phyloP scores from a whole-genome alignment of 1,139 yeast species.

The Hemisphaericaspora xylanilytica region DNA sequence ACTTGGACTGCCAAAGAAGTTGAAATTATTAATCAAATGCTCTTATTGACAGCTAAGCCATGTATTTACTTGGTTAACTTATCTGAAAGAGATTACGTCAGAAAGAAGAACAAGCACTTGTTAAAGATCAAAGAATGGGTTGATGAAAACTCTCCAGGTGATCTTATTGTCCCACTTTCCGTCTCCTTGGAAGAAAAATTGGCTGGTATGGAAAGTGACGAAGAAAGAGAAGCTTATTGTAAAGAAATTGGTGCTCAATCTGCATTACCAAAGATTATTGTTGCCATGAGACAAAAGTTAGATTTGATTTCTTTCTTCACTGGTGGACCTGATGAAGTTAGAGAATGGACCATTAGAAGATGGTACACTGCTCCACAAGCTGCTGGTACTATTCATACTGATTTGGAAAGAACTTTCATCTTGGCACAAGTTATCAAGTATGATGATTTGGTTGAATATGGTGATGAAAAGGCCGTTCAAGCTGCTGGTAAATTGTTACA shows the following conservation, averaged over 20 bases:
- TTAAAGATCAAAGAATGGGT: slow-evolving; percentile 95
- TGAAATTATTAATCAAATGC: slow-evolving; percentile 83
- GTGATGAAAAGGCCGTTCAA: slow-evolving; percentile 82
- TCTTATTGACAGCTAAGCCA: slow-evolving; percentile 91
- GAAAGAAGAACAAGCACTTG: slow-evolving; percentile 97
- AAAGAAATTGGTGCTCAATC: slow-evolving; percentile 81
- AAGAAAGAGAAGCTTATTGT: slow-evolving; percentile 88
- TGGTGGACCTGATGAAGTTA: slow-evolving; percentile 81
- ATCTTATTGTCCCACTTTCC: slow-evolving; percentile 87
- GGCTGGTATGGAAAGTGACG: slow-evolving; percentile 84
- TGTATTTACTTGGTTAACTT: slow-evolving; percentile 91
- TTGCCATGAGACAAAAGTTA: slow-evolving; percentile 78
- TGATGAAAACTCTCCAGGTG: slow-evolving; percentile 91
- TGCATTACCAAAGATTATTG: slow-evolving; percentile 84
- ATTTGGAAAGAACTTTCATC: slow-evolving; percentile 50
- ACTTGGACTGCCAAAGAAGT: slow-evolving; percentile 89
- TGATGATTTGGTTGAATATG: slow-evolving; percentile 66
- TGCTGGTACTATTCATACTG: slow-evolving; percentile 81
- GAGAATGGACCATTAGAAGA: slow-evolving; percentile 87
- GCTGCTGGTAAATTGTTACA: slow-evolving; percentile 90
- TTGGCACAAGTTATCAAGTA: slow-evolving; percentile 49
- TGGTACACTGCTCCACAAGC: slow-evolving; percentile 88
- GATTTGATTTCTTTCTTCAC: slow-evolving; percentile 83
- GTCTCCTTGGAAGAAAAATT: slow-evolving; percentile 92
- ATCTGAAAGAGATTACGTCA: slow-evolving; percentile 89